Percentiles rank a stretch among this genome's conserved stretches.
These are phyloP conservation scores for Naganishia sp. DNA, from an alignment of 1,284 basidiomycete genomes.

Conservation along the genomic window DNA sequence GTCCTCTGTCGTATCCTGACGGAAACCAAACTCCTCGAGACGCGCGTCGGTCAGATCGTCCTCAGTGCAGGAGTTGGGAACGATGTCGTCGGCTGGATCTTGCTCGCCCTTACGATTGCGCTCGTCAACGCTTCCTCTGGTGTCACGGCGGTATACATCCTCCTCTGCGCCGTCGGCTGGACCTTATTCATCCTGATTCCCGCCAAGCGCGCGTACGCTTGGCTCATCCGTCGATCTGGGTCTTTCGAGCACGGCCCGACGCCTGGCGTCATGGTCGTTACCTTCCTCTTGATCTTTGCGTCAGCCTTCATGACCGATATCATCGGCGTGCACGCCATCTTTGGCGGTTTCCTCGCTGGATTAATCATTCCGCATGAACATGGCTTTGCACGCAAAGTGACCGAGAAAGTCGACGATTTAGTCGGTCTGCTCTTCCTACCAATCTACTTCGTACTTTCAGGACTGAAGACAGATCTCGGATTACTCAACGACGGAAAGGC, in stretches of 20 bases:
- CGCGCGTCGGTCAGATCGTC: conserved; percentile 88
- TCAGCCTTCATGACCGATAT: conserved; percentile 87
- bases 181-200: conserved; percentile 75
- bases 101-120: conserved; percentile 78
- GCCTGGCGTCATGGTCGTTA: conserved; percentile 72
- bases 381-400: conserved; percentile 74
- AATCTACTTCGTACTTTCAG: conserved; percentile 80
- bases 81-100: conserved; percentile 68
- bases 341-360: conserved; percentile 79
- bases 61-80: conserved; percentile 93
- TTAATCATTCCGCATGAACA: conserved; percentile 85
- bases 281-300: conserved; percentile 71
- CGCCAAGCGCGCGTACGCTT: conserved; percentile 63
- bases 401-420: conserved; percentile 77
- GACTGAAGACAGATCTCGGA: conserved; percentile 79
- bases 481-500: conserved; percentile 68
- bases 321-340: conserved; percentile 81
- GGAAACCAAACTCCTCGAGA: conserved; percentile 73
- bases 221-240: conserved; percentile 75
- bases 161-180: conserved; percentile 80
- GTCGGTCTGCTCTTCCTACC: conserved; percentile 69
- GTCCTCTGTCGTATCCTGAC: conserved; percentile 78
- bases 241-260: conserved; percentile 74
- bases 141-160: conserved; percentile 73
- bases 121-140: conserved; percentile 71